Conservation (phyloP, 208 protist genomes). For the Spironucleus salmonicida region DNA sequence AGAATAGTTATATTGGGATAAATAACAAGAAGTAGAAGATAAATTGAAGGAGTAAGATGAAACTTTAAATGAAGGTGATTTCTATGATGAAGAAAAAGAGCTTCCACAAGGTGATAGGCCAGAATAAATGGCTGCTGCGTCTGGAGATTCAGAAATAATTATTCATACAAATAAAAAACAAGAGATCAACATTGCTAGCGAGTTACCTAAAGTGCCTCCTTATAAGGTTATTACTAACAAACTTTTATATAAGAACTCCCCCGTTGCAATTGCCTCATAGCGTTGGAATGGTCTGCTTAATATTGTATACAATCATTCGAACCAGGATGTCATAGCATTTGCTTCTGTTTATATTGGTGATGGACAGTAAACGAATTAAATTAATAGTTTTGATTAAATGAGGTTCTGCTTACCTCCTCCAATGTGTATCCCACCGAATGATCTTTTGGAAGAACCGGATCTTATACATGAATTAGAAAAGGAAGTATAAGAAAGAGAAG, state of each 20-base stretch:
- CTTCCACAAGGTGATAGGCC: neutral
- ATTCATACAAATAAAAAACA: neutral
- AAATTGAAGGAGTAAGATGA: constrained; percentile 14
- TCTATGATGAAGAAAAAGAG: constrained; percentile 24
- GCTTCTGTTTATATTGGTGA: constrained; percentile 22
- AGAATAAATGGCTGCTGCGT: neutral
- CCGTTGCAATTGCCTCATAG: neutral
- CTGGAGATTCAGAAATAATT: neutral
- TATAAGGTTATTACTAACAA: constrained; percentile 1
- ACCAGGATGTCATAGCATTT: neutral
- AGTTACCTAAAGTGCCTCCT: neutral
- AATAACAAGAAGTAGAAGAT: constrained; percentile 12
- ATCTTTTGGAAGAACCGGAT: constrained; percentile 1
- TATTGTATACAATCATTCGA: constrained; percentile 4
- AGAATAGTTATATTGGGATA: constrained; percentile 11
- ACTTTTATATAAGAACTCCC: neutral
- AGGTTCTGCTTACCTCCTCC: neutral
- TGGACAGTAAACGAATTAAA: neutral
- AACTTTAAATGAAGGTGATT: neutral
- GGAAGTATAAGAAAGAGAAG: neutral
- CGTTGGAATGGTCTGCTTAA: constrained; percentile 9
- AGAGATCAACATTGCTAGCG: neutral
- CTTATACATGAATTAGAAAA: neutral
- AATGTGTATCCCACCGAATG: neutral
- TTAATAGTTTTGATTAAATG: neutral